These are phyloP conservation scores for Starmerella powellii DNA, from an alignment of 805 yeast species.

Conservation along the genomic window DNA sequence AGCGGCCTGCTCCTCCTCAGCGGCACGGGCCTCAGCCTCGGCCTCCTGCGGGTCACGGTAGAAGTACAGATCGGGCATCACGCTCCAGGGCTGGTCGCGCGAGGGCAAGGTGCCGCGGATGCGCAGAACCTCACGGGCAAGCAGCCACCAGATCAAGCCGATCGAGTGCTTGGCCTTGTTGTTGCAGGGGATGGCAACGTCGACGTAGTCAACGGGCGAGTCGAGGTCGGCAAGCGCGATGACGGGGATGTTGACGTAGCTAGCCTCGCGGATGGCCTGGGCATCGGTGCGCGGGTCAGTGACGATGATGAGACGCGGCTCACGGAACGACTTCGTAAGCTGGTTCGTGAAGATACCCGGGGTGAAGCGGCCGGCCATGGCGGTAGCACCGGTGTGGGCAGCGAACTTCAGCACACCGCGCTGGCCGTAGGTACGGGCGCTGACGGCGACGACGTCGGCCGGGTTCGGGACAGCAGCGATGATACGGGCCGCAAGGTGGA, in stretches of 20 bases:
- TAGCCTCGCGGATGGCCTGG: slow-evolving; percentile 99
- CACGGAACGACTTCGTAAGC: slow-evolving; percentile 99
- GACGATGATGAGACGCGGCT: slow-evolving; percentile 98
- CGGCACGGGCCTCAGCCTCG: slow-evolving; percentile 59
- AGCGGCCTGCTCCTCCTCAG: slow-evolving; percentile 54
- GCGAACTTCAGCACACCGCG: slow-evolving; percentile 99
- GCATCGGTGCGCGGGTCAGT: slow-evolving; percentile 99
- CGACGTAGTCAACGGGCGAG: slow-evolving; percentile 98
- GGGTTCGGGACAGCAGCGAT: slow-evolving; percentile 99
- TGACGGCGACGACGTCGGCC: slow-evolving; percentile 95
- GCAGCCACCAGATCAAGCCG: slow-evolving; percentile 99
- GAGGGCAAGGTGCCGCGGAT: slow-evolving; percentile 94
- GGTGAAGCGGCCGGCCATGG: slow-evolving; percentile 99
- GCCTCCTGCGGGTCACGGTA: slow-evolving; percentile 99
- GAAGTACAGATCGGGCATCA: slow-evolving; percentile 99
- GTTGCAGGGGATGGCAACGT: slow-evolving; percentile 99
- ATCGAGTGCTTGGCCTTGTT: slow-evolving; percentile 99
- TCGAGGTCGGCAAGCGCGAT: slow-evolving; percentile 98
- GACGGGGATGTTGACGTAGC: slow-evolving; percentile 99
- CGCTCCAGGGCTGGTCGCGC: slow-evolving; percentile 96
- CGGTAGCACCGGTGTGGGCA: slow-evolving; percentile 99
- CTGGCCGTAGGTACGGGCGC: slow-evolving; percentile 99
- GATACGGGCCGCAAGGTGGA: slow-evolving; percentile 98
- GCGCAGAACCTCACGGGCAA: slow-evolving; percentile 98
- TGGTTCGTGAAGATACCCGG: slow-evolving; percentile 99